Evolutionary conservation across 768 basidiomycete genomes (phyloP).

Genomic region (Chalciporus pseudorubinellus): DNA sequence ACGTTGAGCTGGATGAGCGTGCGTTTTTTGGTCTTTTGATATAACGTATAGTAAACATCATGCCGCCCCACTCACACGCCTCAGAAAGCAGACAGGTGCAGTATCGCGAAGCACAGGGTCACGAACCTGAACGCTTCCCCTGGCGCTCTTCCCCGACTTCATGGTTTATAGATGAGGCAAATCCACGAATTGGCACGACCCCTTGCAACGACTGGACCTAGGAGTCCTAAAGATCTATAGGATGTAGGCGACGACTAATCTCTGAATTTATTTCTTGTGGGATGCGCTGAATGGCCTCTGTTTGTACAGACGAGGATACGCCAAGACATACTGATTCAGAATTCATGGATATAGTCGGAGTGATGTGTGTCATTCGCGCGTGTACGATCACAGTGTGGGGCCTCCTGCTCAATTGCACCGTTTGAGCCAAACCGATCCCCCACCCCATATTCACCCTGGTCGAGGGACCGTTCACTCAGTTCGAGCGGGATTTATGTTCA

Average conservation of each 20-base stretch:
- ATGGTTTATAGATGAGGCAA: conserved; percentile 46
- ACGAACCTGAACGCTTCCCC: conserved; percentile 51
- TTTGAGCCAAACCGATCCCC: conserved; percentile 47
- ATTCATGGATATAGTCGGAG: conserved; percentile 49
- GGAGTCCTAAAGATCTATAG: conserved; percentile 51
- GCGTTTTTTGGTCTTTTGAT: conserved; percentile 19
- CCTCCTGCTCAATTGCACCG: conserved; percentile 35
- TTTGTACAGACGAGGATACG: conserved; percentile 51
- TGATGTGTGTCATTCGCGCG: conserved; percentile 16
- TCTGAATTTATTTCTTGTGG: neutral
- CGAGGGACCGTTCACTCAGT: conserved; percentile 31
- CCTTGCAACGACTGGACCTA: conserved; percentile 41
- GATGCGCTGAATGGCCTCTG: neutral
- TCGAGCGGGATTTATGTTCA: conserved; percentile 53
- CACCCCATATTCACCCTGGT: conserved; percentile 38
- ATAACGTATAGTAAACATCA: neutral
- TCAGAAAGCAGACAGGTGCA: conserved; percentile 56
- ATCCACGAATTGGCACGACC: conserved; percentile 52
- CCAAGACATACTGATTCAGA: too few species aligned
- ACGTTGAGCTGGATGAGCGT: conserved; percentile 67
- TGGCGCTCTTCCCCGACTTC: conserved; percentile 51
- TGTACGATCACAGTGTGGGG: conserved; percentile 3
- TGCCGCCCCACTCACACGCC: conserved; percentile 10
- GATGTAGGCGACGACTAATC: conserved; percentile 35
- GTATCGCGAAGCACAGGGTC: conserved; percentile 60